Percentiles rank a stretch among this genome's conserved stretches.
These are phyloP conservation scores for Saturnispora saitoi DNA, from an alignment of 805 yeast genomes.

Conservation along the genomic window DNA sequence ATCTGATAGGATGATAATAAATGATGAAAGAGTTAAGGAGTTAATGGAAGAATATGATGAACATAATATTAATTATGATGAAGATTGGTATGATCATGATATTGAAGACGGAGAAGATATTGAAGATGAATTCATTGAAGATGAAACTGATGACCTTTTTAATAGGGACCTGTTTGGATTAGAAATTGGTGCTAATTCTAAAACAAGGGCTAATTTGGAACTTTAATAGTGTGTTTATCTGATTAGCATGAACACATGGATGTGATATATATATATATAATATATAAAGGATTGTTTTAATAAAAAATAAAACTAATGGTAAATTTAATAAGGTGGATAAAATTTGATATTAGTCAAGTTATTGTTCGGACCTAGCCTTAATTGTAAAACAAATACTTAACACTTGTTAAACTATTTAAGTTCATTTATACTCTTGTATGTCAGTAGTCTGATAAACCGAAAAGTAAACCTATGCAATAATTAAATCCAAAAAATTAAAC, in stretches of 20 bases:
- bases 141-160: constrained; percentile 33
- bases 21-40: constrained; percentile 3
- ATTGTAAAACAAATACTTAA: too few relatives aligned
- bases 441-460: too few relatives aligned
- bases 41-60: constrained; percentile 11
- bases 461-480: too few relatives aligned
- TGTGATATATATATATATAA: background rate
- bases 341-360: too few relatives aligned
- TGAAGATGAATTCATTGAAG: constrained; percentile 17
- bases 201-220: constrained; percentile 39
- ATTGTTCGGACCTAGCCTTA: too few relatives aligned
- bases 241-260: background rate
- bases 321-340: too few relatives aligned
- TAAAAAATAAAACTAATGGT: too few relatives aligned
- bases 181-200: constrained; percentile 19
- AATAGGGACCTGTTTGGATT: constrained; percentile 30
- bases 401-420: too few relatives aligned
- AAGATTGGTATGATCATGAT: background rate
- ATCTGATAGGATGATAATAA: background rate
- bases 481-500: too few relatives aligned
- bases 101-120: constrained; percentile 8
- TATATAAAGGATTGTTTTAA: background rate
- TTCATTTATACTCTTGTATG: too few relatives aligned
- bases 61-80: constrained; percentile 7
- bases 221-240: background rate